Base-by-base conservation (phyloP, 2,329 filamentous ascomycete genomes). In the Neurospora crassa region DNA sequence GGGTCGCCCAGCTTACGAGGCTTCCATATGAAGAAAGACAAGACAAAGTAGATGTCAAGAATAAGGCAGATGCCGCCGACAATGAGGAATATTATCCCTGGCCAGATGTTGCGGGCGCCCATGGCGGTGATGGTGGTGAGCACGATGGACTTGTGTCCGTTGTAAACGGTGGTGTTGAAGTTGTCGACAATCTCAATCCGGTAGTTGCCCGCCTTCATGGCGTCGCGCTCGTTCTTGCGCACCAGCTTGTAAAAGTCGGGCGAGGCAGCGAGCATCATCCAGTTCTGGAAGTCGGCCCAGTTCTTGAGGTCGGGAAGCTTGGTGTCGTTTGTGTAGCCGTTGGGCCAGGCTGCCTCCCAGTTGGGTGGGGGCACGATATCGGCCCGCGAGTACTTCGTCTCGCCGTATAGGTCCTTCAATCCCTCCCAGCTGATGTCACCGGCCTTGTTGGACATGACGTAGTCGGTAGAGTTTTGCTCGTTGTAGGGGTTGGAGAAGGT, bases 1-100 rank as follows among this genome's bases (percentile, higher is more conserved):
- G 98, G 96, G 80, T 99, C 96, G 73, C 96, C 96, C 59, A 99
- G 88, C 91, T 98, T 99, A 78, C 96, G 95, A 75, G 96, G 96
- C 79, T 92, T 94, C 76, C 76, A 77, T 81, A 99, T 90, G 74
- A 98, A 86, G 82, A 98, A 94, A 0, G 93, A 94, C 73, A 93
- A 87, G 42, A 95, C 94, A 82, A 99, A 99, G 70, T 98, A 80
- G 37, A 89, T 89, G 69, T 96, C 96, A 10, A 99, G 88, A 40
- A 97, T 79, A 76, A 99, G 91, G 83, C 96, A 99, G 72, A 98
- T 86, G 68, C 95, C 96, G 71, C 94, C 95, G 12, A 99, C 93
- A 18, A 97, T 93, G 40, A 98, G 86, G 81, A 98, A 99, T 45
- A 94, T 94, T 76, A 99, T 99, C 67, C 96, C 96, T 69, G 98